These are phyloP conservation scores for sunflower (Helianthus annuus) DNA, from an alignment of 129 eudicot genomes.

Conservation along the genomic window DNA sequence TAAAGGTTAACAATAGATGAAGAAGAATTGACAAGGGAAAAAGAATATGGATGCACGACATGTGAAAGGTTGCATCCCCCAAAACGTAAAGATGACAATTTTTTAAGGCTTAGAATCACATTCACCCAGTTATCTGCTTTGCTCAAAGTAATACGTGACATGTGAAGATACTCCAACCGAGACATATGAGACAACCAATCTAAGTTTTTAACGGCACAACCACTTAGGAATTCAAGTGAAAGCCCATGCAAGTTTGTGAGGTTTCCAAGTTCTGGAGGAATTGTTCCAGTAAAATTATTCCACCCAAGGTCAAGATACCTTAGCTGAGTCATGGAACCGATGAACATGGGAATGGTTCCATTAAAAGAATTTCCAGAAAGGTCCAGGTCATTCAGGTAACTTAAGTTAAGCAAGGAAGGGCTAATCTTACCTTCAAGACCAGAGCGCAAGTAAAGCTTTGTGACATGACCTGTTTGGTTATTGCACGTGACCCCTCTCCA, in stretches of 20 bases:
- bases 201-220: neutral
- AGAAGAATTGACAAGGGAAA: conserved; percentile 7
- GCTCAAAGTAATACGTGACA: neutral
- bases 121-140: neutral
- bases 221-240: neutral
- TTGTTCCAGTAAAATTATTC: neutral
- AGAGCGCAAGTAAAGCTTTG: neutral
- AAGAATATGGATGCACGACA: conserved; percentile 7
- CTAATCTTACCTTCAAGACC: conserved; percentile 29
- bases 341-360: conserved; percentile 13
- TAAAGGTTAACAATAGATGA: neutral
- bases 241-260: neutral
- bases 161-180: neutral
- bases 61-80: conserved; percentile 5
- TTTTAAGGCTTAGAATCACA: neutral
- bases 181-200: neutral
- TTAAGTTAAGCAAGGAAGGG: conserved; percentile 30
- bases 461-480: conserved; percentile 27
- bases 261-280: neutral
- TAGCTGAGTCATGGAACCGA: neutral
- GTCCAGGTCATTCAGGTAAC: neutral
- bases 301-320: neutral
- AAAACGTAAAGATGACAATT: neutral
- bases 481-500: conserved; percentile 23
- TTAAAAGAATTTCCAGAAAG: neutral